phyloP scores from a whole-genome alignment of 1,284 basidiomycete species.

The Ganoderma meredithae region DNA sequence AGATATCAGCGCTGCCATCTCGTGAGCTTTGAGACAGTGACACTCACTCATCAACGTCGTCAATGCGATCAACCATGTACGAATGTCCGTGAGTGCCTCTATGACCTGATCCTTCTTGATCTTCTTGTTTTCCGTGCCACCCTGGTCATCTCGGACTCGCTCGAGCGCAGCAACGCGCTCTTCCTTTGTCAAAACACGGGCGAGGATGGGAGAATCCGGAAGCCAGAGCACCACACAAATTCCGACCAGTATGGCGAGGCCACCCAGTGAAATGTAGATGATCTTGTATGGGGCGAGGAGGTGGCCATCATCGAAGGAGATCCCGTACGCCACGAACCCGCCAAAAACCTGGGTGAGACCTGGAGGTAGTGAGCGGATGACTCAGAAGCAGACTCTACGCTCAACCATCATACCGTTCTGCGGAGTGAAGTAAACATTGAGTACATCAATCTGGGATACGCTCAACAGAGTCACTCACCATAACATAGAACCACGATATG shows the following conservation, averaged over 20 bases:
- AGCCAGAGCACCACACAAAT: conserved; percentile 65
- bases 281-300: conserved; percentile 64
- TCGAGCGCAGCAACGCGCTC: conserved; percentile 72
- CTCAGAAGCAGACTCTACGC: neutral
- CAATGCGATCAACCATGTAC: conserved; percentile 70
- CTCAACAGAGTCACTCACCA: conserved; percentile 47
- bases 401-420: conserved; percentile 34
- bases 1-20: conserved; percentile 1
- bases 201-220: conserved; percentile 72
- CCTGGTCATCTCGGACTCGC: conserved; percentile 72
- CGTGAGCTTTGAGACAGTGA: neutral
- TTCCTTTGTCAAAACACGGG: conserved; percentile 60
- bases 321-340: conserved; percentile 71
- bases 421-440: neutral
- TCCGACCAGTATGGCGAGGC: conserved; percentile 66
- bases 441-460: neutral
- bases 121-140: conserved; percentile 67
- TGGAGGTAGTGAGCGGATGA: conserved; percentile 32
- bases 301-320: conserved; percentile 62
- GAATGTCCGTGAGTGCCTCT: conserved; percentile 65
- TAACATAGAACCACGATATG: conserved; percentile 74
- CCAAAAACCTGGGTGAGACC: conserved; percentile 70
- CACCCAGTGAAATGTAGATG: conserved; percentile 68
- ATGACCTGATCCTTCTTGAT: conserved; percentile 66
- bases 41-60: conserved; percentile 63